A percentile compares a stretch with the other conserved stretches of the same genome.
Evolutionary conservation across 2,329 filamentous ascomycete species (phyloP).

Genomic region (Colletotrichum karsti): DNA sequence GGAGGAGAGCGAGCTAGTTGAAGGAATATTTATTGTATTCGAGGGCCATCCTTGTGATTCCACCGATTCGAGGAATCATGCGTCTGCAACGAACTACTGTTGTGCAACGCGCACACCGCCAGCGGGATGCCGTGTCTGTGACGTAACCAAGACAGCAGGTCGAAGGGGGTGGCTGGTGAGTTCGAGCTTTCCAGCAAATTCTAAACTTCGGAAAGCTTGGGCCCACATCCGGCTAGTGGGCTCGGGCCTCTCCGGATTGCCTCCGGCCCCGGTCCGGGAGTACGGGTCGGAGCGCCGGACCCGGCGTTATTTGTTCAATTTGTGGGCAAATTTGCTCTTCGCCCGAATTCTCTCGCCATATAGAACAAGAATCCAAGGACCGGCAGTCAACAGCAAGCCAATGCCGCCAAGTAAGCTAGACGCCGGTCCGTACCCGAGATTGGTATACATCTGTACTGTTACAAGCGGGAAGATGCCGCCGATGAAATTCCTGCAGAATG

Average conservation of each 20-base stretch:
- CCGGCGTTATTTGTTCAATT: background rate
- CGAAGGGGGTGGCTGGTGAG: background rate
- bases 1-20: background rate
- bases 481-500: slow-evolving; percentile 85
- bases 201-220: slow-evolving; percentile 16
- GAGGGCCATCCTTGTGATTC: background rate
- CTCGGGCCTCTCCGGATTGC: background rate
- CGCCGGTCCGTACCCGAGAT: slow-evolving; percentile 74
- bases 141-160: slow-evolving; percentile 8
- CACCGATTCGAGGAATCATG: background rate
- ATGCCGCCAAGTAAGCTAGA: slow-evolving; percentile 81
- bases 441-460: slow-evolving; percentile 75
- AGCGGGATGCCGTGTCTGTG: slow-evolving; percentile 17
- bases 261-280: background rate
- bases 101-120: background rate
- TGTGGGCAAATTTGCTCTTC: slow-evolving; percentile 77
- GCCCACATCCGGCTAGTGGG: background rate
- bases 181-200: slow-evolving; percentile 29
- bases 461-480: slow-evolving; percentile 84
- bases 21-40: background rate
- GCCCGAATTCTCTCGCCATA: slow-evolving; percentile 80
- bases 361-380: slow-evolving; percentile 84
- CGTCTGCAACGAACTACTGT: background rate
- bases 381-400: slow-evolving; percentile 72
- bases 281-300: background rate